Evolutionary conservation across 148 eudicot species (phyloP), one percentile per base, ranked within the genome.

Genomic region (Diospyros kaki): DNA sequence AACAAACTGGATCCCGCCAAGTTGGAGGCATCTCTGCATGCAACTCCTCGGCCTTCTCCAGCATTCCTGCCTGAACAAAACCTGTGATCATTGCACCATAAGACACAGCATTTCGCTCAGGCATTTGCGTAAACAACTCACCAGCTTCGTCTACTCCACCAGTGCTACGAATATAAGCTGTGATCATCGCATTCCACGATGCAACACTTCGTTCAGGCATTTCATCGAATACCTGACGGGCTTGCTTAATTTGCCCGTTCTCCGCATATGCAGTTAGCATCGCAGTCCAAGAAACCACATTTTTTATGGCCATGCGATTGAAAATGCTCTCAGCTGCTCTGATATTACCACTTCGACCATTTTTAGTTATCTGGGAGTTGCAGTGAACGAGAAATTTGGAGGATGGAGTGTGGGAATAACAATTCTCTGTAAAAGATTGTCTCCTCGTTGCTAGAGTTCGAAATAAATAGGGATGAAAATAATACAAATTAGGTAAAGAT

Each of bases 171-270:
- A 77, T 58, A 73, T 83, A 85, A n/a, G 77, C 93, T 3, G 87
- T 82, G 5, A 89, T 82, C 85, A 89, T 87, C 1, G 93, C 90
- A 62, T 89, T 89, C 93, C 93, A 89, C 4, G 90, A 85, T 0
- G 84, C 85, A 61, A 86, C 73, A 70, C 59, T 89, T 71, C 87
- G 68, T 43, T 81, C 76, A 10, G 91, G 87, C 91, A 89, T 89
- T 81, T 83, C 78, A 6, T 89, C 86, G 63, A 89, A 89, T 88
- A 87, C 15, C 62, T 84, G 55, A 15, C 89, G 88, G 43, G 91
- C 93, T 14, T 69, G 73, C 18, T 28, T 42, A 17, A 89, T 68
- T 18, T 81, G 73, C 42, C 87, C 87, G 63, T 85, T 89, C 39
- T 75, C 66, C 0, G 82, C 82, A 48, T 84, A 89, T 0, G 77